Conservation (phyloP, 306 rosid species). For the Rubus parviflorus region DNA sequence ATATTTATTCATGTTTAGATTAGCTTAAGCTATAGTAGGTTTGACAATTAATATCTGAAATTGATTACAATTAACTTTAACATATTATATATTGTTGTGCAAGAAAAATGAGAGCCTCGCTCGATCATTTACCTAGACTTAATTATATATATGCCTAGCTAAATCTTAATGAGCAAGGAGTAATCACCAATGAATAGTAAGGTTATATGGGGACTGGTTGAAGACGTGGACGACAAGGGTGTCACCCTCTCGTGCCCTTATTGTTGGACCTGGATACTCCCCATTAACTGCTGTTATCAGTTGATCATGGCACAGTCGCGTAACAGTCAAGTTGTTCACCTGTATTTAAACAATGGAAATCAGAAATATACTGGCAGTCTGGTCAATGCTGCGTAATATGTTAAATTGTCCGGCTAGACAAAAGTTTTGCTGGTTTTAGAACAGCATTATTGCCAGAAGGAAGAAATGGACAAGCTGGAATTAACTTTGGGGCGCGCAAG, state of each 20-base stretch:
- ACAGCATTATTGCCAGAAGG: neutral
- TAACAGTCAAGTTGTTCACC: slow-evolving; percentile 42
- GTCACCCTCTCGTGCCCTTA: slow-evolving; percentile 46
- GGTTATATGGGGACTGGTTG: slow-evolving; percentile 49
- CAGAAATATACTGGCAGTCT: neutral
- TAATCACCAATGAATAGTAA: slow-evolving; percentile 58
- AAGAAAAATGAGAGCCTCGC: neutral
- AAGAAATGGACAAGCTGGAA: neutral
- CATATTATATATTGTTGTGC: neutral
- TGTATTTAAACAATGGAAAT: slow-evolving; percentile 8
- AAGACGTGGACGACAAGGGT: slow-evolving; percentile 46
- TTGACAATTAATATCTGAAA: neutral
- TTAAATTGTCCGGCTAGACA: neutral
- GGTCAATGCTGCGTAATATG: neutral
- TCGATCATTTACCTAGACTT: neutral
- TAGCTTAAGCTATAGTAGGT: neutral
- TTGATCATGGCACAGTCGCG: slow-evolving; percentile 39
- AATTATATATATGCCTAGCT: neutral
- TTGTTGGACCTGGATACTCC: slow-evolving; percentile 48
- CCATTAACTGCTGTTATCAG: slow-evolving; percentile 53
- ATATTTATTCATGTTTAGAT: neutral
- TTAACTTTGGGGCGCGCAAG: neutral
- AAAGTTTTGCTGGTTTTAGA: neutral
- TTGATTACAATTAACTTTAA: neutral
- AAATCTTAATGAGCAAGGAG: neutral